phyloP scores from a whole-genome alignment of 2,329 filamentous ascomycete genomes.

The Chaetomiaceae sp. region DNA sequence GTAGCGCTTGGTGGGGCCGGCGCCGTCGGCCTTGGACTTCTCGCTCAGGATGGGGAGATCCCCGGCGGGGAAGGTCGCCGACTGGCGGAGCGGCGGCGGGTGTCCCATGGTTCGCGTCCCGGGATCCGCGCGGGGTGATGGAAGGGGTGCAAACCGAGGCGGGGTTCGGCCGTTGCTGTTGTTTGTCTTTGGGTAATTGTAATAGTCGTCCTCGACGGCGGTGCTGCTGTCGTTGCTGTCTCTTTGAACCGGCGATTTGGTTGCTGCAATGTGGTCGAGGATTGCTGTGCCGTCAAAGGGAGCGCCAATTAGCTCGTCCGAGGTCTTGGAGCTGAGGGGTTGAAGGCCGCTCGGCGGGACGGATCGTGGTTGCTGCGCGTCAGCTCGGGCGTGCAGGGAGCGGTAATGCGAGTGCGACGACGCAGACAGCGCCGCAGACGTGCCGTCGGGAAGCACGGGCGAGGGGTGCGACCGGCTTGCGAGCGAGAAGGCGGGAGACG shows the following conservation, averaged over 20 bases:
- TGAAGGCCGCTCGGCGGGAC: slow-evolving; percentile 20
- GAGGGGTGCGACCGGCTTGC: slow-evolving; percentile 43
- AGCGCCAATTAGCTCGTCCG: slow-evolving; percentile 60
- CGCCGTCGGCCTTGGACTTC: slow-evolving; percentile 43
- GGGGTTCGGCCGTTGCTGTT: slow-evolving; percentile 22
- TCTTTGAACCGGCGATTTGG: slow-evolving; percentile 35
- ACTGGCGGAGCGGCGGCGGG: slow-evolving; percentile 58
- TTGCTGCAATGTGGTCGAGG: slow-evolving; percentile 55
- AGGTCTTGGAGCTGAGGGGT: slow-evolving; percentile 41
- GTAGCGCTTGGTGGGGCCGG: slow-evolving; percentile 61
- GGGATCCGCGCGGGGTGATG: slow-evolving; percentile 46
- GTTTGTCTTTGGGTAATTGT: background rate
- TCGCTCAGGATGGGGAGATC: slow-evolving; percentile 48
- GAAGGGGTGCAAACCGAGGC: slow-evolving; percentile 31
- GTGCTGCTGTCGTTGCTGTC: background rate
- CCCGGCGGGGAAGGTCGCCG: slow-evolving; percentile 58
- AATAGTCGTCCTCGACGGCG: background rate
- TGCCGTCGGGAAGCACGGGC: slow-evolving; percentile 42
- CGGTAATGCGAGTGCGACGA: slow-evolving; percentile 19
- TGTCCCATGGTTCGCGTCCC: slow-evolving; percentile 47
- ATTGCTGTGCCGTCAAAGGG: slow-evolving; percentile 62
- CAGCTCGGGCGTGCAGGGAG: slow-evolving; percentile 9
- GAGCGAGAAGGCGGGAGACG: slow-evolving; percentile 20
- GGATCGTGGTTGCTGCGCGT: slow-evolving; percentile 17
- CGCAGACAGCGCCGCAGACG: slow-evolving; percentile 37